Evolutionary conservation across 164 flowering plant genomes (phyloP).

Genomic region (Berberis vulgaris): DNA sequence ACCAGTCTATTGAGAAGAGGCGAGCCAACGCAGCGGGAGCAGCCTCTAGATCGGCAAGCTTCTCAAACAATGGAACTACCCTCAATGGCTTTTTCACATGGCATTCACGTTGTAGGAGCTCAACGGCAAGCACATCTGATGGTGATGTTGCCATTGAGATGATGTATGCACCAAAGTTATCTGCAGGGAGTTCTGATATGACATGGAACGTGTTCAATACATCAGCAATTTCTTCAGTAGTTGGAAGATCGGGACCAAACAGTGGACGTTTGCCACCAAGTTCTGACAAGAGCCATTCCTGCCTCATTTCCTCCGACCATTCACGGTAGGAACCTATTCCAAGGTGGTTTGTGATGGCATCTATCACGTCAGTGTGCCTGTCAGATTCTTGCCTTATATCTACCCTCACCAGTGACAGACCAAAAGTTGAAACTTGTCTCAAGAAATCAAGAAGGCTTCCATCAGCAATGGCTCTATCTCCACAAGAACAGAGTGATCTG

Average conservation of each 20-base stretch:
- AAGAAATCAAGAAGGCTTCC: constrained; percentile 97
- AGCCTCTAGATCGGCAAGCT: constrained; percentile 87
- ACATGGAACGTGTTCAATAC: constrained; percentile 85
- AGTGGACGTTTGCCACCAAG: constrained; percentile 91
- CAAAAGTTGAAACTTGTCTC: constrained; percentile 96
- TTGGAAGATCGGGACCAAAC: constrained; percentile 92
- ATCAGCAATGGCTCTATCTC: constrained; percentile 91
- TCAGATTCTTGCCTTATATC: constrained; percentile 99
- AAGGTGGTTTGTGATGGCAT: constrained; percentile 86
- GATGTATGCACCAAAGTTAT: constrained; percentile 93
- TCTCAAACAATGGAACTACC: constrained; percentile 95
- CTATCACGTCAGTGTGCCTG: constrained; percentile 93
- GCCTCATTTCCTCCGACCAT: constrained; percentile 84
- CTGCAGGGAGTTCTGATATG: constrained; percentile 83
- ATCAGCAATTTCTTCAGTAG: constrained; percentile 92
- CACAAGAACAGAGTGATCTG: constrained; percentile 83
- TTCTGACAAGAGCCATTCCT: constrained; percentile 93
- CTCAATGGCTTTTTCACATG: constrained; percentile 76
- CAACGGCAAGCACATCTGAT: constrained; percentile 95
- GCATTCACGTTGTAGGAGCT: constrained; percentile 94
- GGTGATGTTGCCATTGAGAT: constrained; percentile 98
- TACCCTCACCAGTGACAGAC: constrained; percentile 84
- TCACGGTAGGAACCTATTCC: constrained; percentile 90
- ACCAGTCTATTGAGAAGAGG: constrained; percentile 96
- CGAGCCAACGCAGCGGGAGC: constrained; percentile 95